These are phyloP conservation scores for Jackrogersella minutella DNA, from an alignment of 495 filamentous ascomycete genomes.

Conservation along the genomic window DNA sequence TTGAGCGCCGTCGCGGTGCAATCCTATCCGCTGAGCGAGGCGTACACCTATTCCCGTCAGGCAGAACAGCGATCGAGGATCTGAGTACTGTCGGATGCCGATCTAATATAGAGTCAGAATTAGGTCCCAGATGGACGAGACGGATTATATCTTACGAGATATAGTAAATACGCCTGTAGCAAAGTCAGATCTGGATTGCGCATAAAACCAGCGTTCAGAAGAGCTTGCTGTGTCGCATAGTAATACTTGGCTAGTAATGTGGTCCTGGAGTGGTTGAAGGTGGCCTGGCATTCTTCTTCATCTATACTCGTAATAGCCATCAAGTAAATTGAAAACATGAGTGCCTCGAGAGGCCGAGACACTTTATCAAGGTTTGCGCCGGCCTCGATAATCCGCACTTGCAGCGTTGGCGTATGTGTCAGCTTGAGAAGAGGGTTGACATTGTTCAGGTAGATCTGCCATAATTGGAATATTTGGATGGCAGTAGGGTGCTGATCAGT, in stretches of 20 bases:
- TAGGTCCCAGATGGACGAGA: conserved; percentile 24
- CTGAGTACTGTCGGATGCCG: conserved; percentile 55
- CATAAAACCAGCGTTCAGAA: conserved; percentile 66
- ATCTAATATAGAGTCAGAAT: conserved; percentile 48
- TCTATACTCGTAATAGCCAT: conserved; percentile 60
- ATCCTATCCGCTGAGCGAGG: conserved; percentile 70
- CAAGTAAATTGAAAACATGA: conserved; percentile 67
- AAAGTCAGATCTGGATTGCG: conserved; percentile 61
- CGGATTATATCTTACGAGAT: conserved; percentile 53
- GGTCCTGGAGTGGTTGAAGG: conserved; percentile 57
- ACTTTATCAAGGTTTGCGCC: conserved; percentile 57
- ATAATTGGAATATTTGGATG: conserved; percentile 76
- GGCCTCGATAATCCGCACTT: conserved; percentile 61
- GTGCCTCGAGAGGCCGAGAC: conserved; percentile 57
- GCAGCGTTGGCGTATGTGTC: conserved; percentile 69
- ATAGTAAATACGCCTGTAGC: conserved; percentile 64
- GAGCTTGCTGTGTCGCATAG: conserved; percentile 61
- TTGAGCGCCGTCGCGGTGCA: conserved; percentile 70
- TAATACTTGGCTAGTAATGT: conserved; percentile 58
- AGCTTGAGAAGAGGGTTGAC: conserved; percentile 76
- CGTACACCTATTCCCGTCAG: conserved; percentile 72
- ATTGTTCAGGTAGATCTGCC: conserved; percentile 75
- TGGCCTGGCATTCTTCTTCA: conserved; percentile 59
- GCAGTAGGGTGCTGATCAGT: conserved; percentile 67
- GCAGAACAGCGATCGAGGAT: conserved; percentile 57